Base-by-base conservation (phyloP, 2,329 filamentous ascomycete species). In the Scedosporium boydii region DNA sequence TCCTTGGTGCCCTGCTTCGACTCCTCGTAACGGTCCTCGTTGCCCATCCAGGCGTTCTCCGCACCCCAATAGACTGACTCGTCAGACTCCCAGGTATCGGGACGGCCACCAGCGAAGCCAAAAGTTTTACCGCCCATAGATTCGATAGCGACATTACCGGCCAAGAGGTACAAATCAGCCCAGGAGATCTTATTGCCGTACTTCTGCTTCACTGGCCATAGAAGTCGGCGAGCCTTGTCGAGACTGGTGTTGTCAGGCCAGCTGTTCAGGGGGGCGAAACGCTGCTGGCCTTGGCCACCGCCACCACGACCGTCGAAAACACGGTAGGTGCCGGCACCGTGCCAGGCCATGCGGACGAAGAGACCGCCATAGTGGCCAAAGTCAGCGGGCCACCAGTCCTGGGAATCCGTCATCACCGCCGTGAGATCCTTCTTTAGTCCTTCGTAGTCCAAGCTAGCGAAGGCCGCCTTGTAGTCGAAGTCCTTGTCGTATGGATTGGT, bases 151-250 rank as follows among this genome's bases (percentile, higher is more conserved):
- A 91, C 88, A 72, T 91, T 91, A 67, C 89, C 89, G 29, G 87
- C 83, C 61, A 92, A 81, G 63, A 91, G 79, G 58, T 88, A 73
- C 64, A 92, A 76, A 71, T 92, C 89, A 26, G 88, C 86, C 89
- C 89, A 92, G 0, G 89, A 91, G 74, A 92, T 88, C 79, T 89
- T 90, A 80, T 85, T 85, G 73, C 89, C 89, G 67, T 92, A 92
- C 81, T 92, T 92, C 69, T 90, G 88, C 83, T 92, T 92, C 77
- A 92, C 86, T 63, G 89, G 89, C 87, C 88, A 91, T 51, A 92
- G 78, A 62, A 92, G 83, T 66, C 89, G 88, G 63, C 89, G 88
- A 38, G 88, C 89, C 82, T 92, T 92, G 82, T 92, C 89, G 61
- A 92, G 82, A 68, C 80, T 86, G 70, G 85, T 87, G 67, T 92